phyloP scores from a whole-genome alignment of 1,284 basidiomycete genomes.

The Apiotrichum mycotoxinovorans region DNA sequence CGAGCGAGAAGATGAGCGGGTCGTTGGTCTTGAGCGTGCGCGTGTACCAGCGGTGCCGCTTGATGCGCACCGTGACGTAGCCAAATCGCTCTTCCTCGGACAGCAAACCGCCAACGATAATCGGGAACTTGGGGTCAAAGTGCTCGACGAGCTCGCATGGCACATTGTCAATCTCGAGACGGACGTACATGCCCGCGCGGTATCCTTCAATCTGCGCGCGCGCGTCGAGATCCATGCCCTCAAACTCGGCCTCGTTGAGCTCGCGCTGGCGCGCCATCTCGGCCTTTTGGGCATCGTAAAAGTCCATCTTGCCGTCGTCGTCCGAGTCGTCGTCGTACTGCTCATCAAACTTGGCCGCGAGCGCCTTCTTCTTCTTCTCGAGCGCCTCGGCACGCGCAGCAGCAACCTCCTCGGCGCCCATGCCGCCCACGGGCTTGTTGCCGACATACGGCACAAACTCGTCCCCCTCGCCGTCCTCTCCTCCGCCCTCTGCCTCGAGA shows the following conservation, averaged over 20 bases:
- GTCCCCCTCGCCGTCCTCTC: constrained; percentile 52
- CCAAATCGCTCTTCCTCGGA: constrained; percentile 88
- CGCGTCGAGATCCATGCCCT: constrained; percentile 69
- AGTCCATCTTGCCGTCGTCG: constrained; percentile 65
- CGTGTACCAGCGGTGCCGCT: constrained; percentile 91
- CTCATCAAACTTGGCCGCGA: constrained; percentile 94
- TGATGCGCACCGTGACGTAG: constrained; percentile 91
- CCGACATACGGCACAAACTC: constrained; percentile 50
- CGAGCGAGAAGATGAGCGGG: constrained; percentile 89
- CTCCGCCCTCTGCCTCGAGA: constrained; percentile 52
- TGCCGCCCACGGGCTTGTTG: constrained; percentile 33
- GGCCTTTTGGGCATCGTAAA: constrained; percentile 88
- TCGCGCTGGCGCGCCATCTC: constrained; percentile 81
- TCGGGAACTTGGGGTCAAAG: constrained; percentile 87
- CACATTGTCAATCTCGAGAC: constrained; percentile 78
- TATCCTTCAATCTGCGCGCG: constrained; percentile 85
- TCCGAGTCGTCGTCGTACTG: constrained; percentile 86
- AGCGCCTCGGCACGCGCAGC: constrained; percentile 59
- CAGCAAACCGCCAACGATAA: constrained; percentile 89
- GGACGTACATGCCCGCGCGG: constrained; percentile 87
- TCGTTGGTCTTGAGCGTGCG: constrained; percentile 96
- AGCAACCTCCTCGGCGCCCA: constrained; percentile 39
- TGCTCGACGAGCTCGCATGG: constrained; percentile 90
- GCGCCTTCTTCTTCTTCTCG: constrained; percentile 79
- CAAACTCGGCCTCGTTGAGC: constrained; percentile 84